A percentile compares a stretch with the other conserved stretches of the same genome.
phyloP scores from a whole-genome alignment of 768 basidiomycete species.

The Hygrocybe punicea region DNA sequence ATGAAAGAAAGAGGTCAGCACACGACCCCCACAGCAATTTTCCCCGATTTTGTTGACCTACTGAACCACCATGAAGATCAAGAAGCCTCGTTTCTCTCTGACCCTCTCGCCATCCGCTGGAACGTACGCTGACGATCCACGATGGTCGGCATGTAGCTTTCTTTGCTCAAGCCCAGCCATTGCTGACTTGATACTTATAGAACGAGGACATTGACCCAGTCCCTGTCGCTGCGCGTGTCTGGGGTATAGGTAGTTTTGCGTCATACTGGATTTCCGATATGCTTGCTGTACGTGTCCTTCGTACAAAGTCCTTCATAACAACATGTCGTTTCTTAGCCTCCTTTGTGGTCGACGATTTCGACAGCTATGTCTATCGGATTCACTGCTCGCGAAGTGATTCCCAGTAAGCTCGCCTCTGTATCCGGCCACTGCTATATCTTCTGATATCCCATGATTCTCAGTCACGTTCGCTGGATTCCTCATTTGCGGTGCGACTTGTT shows the following conservation, averaged over 20 bases:
- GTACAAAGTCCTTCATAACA: background rate
- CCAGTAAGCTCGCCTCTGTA: background rate
- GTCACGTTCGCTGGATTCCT: conserved; percentile 9
- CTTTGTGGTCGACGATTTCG: conserved; percentile 11
- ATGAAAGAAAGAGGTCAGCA: background rate
- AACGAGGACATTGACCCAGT: conserved; percentile 9
- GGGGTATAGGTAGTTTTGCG: conserved; percentile 9
- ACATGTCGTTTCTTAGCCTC: conserved; percentile 1
- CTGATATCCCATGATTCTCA: background rate
- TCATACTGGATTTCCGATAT: conserved; percentile 10
- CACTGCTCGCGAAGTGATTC: conserved; percentile 8
- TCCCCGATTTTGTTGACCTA: background rate
- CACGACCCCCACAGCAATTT: background rate
- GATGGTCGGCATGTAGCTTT: conserved; percentile 6
- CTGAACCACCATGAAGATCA: conserved; percentile 3
- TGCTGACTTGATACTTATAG: background rate
- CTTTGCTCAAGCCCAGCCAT: background rate
- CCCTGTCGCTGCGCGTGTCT: conserved; percentile 6
- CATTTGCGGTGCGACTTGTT: conserved; percentile 1
- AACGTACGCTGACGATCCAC: conserved; percentile 8
- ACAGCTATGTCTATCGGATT: conserved; percentile 9
- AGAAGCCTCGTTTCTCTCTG: conserved; percentile 6
- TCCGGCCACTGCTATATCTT: background rate
- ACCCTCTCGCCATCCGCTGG: conserved; percentile 4
- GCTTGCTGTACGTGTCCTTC: conserved; percentile 5